Percentiles rank a stretch among this genome's conserved stretches.
Conservation (phyloP, 2,329 filamentous ascomycete species). For the Pyrenophora tritici-repentis region DNA sequence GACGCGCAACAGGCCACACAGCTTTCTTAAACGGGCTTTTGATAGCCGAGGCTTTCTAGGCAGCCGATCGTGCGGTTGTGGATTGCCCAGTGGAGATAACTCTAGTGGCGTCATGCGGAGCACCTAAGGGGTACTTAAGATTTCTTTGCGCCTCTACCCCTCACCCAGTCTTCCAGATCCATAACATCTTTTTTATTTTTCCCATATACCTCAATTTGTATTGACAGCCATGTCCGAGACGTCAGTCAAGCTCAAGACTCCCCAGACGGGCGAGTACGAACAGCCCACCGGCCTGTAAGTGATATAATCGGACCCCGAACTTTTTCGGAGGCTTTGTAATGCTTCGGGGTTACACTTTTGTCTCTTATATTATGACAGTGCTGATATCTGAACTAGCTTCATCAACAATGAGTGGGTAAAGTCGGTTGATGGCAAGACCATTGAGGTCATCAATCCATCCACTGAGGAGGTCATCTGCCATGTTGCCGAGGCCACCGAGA, state of each 20-base stretch:
- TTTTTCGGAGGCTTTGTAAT: constrained; percentile 13
- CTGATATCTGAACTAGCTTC: constrained; percentile 61
- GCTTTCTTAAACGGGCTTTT: constrained; percentile 32
- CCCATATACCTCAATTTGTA: constrained; percentile 36
- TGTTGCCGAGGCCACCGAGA: constrained; percentile 84
- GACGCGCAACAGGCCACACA: constrained; percentile 28
- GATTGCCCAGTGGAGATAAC: constrained; percentile 25
- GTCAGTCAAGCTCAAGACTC: constrained; percentile 69
- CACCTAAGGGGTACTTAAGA: constrained; percentile 36
- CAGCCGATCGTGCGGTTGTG: constrained; percentile 18
- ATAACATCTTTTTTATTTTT: constrained; percentile 18
- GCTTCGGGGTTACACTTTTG: background rate
- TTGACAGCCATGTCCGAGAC: constrained; percentile 49
- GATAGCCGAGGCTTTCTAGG: constrained; percentile 39
- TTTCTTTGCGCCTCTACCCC: constrained; percentile 28
- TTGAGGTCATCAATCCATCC: constrained; percentile 88
- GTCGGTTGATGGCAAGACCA: constrained; percentile 82
- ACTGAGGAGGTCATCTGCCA: constrained; percentile 84
- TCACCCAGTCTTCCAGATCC: constrained; percentile 20
- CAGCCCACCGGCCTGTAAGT: constrained; percentile 61
- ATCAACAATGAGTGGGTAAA: constrained; percentile 93
- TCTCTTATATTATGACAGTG: constrained; percentile 1
- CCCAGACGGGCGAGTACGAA: constrained; percentile 63
- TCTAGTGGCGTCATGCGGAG: constrained; percentile 31
- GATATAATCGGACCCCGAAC: background rate